Evolutionary conservation across 306 rosid species (phyloP).

Genomic region (Vachellia pachyceras): DNA sequence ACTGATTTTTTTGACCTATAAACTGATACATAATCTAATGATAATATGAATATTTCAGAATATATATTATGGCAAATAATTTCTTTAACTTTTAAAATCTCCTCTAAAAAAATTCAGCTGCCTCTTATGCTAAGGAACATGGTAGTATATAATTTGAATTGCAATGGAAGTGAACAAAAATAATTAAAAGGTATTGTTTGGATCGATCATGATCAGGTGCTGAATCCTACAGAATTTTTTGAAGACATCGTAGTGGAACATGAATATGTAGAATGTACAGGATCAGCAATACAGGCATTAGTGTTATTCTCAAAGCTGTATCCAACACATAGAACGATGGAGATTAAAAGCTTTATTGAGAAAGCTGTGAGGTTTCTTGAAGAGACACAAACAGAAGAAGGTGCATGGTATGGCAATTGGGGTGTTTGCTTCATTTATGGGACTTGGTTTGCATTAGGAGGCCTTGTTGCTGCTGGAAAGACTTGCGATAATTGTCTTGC

Average conservation of each 20-base stretch:
- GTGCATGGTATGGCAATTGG: conserved; percentile 14
- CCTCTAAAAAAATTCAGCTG: too few species aligned
- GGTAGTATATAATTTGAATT: too few species aligned
- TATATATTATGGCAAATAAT: too few species aligned
- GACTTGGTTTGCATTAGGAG: conserved; percentile 52
- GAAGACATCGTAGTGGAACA: conserved; percentile 50
- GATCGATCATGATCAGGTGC: background rate
- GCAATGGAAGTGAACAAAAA: background rate
- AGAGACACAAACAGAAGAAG: conserved; percentile 44
- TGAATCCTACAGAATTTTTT: background rate
- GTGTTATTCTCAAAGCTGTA: conserved; percentile 47
- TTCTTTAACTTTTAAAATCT: too few species aligned
- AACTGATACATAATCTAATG: too few species aligned
- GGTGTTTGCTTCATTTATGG: conserved; percentile 41
- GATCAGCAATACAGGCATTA: conserved; percentile 54
- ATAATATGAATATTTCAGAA: too few species aligned
- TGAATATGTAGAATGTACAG: conserved; percentile 62
- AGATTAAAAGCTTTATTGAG: conserved; percentile 38
- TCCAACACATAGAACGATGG: conserved; percentile 51
- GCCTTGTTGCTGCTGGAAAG: conserved; percentile 61
- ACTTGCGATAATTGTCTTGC: conserved; percentile 52
- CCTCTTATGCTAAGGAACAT: too few species aligned
- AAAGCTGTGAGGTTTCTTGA: conserved; percentile 48
- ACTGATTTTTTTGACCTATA: too few species aligned
- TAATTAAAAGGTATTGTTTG: background rate